Base-by-base conservation (phyloP, 495 filamentous ascomycete genomes). In the Chaetomidium leptoderma region DNA sequence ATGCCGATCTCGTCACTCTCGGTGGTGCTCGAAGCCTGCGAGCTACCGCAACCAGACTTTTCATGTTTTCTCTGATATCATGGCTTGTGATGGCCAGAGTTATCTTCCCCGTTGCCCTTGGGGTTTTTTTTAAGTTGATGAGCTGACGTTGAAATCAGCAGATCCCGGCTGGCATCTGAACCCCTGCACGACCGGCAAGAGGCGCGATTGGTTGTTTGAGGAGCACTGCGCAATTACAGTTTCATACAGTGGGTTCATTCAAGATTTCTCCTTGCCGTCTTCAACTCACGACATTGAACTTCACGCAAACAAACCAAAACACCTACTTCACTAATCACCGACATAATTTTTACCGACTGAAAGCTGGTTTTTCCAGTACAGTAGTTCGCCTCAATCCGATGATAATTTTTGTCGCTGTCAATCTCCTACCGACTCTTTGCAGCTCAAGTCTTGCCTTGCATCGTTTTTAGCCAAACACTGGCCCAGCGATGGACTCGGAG, bases 401-500 rank as follows among this genome's bases (percentile, higher is more conserved):
- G 32, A 11, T 33, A 11, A 33, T 33, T 33, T 33, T 11, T n/a
- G n/a, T n/a, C n/a, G n/a, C n/a, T n/a, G n/a, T n/a, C n/a, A n/a
- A n/a, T n/a, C n/a, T n/a, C n/a, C n/a, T n/a, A n/a, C n/a, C n/a
- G n/a, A n/a, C n/a, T n/a, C n/a, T n/a, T n/a, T n/a, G n/a, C n/a
- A n/a, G n/a, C n/a, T n/a, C n/a, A n/a, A n/a, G n/a, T n/a, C n/a
- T n/a, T n/a, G n/a, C n/a, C n/a, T n/a, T n/a, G n/a, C n/a, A n/a
- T n/a, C 9, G 14, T 26, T 21, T 8, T 11, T 44, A 19, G 2
- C n/a, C 36, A 44, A 44, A 14, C 24, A 4, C 17, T 42, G 0
- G 4, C 10, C 2, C 16, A 11, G 51, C 6, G 13, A 61, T 61
- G 58, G 53, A 56, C 30, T 52, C 30, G 37, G 44, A 56, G n/a